Evolutionary conservation across 805 yeast species (phyloP).

Genomic region (Wickerhamiella occidentalis): DNA sequence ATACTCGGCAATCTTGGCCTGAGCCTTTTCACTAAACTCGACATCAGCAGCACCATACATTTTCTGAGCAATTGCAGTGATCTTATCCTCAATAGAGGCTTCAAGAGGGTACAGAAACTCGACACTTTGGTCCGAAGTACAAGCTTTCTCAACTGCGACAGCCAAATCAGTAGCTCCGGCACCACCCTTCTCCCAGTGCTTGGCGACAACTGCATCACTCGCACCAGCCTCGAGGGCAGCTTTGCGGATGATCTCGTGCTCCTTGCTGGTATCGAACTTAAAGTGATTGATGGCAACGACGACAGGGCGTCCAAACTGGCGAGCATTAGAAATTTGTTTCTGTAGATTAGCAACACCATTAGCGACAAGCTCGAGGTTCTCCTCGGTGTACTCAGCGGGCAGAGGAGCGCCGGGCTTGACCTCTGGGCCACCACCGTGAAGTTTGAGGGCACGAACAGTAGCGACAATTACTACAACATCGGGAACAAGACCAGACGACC

Average conservation of each 20-base stretch:
- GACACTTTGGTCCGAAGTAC: constrained; percentile 40
- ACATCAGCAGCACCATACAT: constrained; percentile 90
- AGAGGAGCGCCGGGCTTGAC: constrained; percentile 87
- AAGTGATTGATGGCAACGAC: constrained; percentile 89
- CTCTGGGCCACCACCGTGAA: constrained; percentile 95
- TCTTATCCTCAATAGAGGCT: constrained; percentile 62
- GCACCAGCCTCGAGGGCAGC: constrained; percentile 87
- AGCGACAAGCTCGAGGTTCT: constrained; percentile 65
- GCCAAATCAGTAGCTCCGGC: constrained; percentile 77
- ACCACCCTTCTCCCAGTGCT: constrained; percentile 96
- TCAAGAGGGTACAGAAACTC: constrained; percentile 59
- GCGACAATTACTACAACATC: constrained; percentile 91
- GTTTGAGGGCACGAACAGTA: constrained; percentile 87
- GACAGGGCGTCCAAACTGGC: constrained; percentile 78
- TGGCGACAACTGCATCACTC: constrained; percentile 73
- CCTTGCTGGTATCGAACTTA: constrained; percentile 68
- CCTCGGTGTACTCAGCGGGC: constrained; percentile 70
- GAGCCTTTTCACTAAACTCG: constrained; percentile 73
- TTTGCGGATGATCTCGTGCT: constrained; percentile 63
- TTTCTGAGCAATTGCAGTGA: constrained; percentile 63
- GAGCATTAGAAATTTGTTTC: constrained; percentile 81
- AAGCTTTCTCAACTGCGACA: constrained; percentile 64
- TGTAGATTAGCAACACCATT: constrained; percentile 79
- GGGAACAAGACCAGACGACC: constrained; percentile 82
- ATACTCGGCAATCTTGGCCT: constrained; percentile 67